These are phyloP conservation scores for Bauhinia variegata DNA, from an alignment of 306 rosid species.

Conservation along the genomic window DNA sequence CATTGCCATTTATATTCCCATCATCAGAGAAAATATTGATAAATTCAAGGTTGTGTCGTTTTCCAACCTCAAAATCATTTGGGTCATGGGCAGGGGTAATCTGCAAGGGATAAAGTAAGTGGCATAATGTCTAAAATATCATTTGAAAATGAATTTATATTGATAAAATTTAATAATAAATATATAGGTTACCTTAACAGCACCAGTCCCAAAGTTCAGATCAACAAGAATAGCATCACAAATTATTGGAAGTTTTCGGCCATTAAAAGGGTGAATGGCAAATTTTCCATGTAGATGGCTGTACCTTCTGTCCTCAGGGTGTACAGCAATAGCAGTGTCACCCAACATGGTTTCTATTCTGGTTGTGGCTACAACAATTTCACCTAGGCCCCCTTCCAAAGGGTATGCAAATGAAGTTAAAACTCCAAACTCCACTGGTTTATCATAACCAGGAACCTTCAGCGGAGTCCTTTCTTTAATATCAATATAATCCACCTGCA, in stretches of 20 bases:
- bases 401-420: constrained; percentile 87
- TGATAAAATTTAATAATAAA: constrained; percentile 9
- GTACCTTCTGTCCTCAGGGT: constrained; percentile 77
- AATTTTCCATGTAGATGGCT: constrained; percentile 76
- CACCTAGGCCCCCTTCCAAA: constrained; percentile 79
- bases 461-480: constrained; percentile 70
- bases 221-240: constrained; percentile 92
- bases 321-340: constrained; percentile 91
- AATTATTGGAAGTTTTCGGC: constrained; percentile 76
- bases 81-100: constrained; percentile 99
- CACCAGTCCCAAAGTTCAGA: constrained; percentile 91
- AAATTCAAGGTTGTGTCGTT: constrained; percentile 80
- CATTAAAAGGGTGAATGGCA: constrained; percentile 90
- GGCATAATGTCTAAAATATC: constrained; percentile 21
- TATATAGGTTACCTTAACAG: constrained; percentile 76
- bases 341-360: constrained; percentile 98
- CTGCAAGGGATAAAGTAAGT: constrained; percentile 52
- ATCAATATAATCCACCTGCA: constrained; percentile 89
- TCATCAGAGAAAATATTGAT: constrained; percentile 83
- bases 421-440: constrained; percentile 84
- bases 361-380: constrained; percentile 92
- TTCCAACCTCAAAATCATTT: constrained; percentile 92
- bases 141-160: constrained; percentile 22
- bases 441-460: constrained; percentile 83
- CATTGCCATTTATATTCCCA: constrained; percentile 86